These are phyloP conservation scores for Leptographium wingfieldii DNA, from an alignment of 2,329 filamentous ascomycete species.

Conservation along the genomic window DNA sequence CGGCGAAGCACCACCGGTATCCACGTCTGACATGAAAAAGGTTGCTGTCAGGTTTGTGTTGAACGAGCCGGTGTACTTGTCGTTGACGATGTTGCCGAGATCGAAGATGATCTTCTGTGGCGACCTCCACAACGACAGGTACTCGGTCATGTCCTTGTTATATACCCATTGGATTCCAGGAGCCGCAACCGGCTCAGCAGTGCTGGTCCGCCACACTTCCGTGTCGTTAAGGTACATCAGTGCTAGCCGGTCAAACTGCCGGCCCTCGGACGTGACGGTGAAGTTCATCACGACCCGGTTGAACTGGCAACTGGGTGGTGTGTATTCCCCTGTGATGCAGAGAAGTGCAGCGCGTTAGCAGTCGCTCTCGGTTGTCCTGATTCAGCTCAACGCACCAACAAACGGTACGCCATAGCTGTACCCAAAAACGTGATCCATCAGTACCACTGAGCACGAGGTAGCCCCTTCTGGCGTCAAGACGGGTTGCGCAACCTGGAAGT, in stretches of 20 bases:
- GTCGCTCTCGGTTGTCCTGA: slow-evolving; percentile 21
- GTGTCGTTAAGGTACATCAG: slow-evolving; percentile 64
- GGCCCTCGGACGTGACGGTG: slow-evolving; percentile 56
- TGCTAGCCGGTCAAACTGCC: slow-evolving; percentile 66
- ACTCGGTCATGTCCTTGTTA: slow-evolving; percentile 66
- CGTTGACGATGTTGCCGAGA: slow-evolving; percentile 58
- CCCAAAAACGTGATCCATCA: slow-evolving; percentile 62
- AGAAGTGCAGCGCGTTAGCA: background rate
- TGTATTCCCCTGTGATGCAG: slow-evolving; percentile 34
- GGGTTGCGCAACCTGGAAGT: slow-evolving; percentile 58
- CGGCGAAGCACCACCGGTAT: slow-evolving; percentile 26
- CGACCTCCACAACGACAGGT: slow-evolving; percentile 52
- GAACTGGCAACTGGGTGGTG: slow-evolving; percentile 56
- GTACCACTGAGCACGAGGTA: slow-evolving; percentile 35
- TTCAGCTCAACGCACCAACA: slow-evolving; percentile 39
- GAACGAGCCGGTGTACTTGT: slow-evolving; percentile 59
- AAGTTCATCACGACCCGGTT: slow-evolving; percentile 66
- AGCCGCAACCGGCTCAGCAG: slow-evolving; percentile 56
- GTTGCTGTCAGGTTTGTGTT: slow-evolving; percentile 63
- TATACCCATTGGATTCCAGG: slow-evolving; percentile 65
- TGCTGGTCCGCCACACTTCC: slow-evolving; percentile 75
- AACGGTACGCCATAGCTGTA: slow-evolving; percentile 63
- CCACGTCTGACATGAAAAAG: slow-evolving; percentile 43
- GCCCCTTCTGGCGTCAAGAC: slow-evolving; percentile 38
- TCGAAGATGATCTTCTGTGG: slow-evolving; percentile 71